A percentile compares a stretch with the other conserved stretches of the same genome.
These are phyloP conservation scores for Paramecium caudatum DNA, from an alignment of 73 alveolate genomes.

Conservation along the genomic window DNA sequence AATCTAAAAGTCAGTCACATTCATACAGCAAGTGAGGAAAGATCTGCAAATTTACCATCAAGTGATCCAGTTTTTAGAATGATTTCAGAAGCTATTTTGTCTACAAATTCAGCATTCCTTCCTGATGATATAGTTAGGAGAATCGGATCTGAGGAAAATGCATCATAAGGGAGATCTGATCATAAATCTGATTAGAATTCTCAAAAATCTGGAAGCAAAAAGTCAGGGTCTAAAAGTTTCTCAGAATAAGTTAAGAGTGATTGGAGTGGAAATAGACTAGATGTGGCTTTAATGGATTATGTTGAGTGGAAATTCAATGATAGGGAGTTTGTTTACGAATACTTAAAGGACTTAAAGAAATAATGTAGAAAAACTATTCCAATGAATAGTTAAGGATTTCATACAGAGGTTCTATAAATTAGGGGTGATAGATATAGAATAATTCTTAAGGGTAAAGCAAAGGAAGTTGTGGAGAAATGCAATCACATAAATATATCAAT, in stretches of 20 bases:
- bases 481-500: neutral
- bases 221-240: neutral
- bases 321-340: slow-evolving; percentile 49
- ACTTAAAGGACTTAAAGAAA: neutral
- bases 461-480: slow-evolving; percentile 38
- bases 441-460: neutral
- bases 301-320: neutral
- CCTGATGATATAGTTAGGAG: neutral
- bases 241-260: neutral
- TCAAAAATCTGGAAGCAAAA: neutral
- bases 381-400: neutral
- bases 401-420: neutral
- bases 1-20: slow-evolving; percentile 27
- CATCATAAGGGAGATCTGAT: neutral
- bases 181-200: slow-evolving; percentile 19
- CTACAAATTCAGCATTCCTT: slow-evolving; percentile 29
- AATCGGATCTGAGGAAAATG: neutral
- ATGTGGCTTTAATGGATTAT: slow-evolving; percentile 55
- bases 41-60: neutral
- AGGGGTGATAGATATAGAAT: slow-evolving; percentile 51
- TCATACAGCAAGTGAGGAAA: slow-evolving; percentile 34
- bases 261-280: slow-evolving; percentile 61
- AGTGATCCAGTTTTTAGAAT: slow-evolving; percentile 51
- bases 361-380: slow-evolving; percentile 27
- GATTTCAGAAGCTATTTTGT: slow-evolving; percentile 40